Evolutionary conservation across 1,139 yeast genomes (phyloP).

Genomic region (Candida freyschussii): DNA sequence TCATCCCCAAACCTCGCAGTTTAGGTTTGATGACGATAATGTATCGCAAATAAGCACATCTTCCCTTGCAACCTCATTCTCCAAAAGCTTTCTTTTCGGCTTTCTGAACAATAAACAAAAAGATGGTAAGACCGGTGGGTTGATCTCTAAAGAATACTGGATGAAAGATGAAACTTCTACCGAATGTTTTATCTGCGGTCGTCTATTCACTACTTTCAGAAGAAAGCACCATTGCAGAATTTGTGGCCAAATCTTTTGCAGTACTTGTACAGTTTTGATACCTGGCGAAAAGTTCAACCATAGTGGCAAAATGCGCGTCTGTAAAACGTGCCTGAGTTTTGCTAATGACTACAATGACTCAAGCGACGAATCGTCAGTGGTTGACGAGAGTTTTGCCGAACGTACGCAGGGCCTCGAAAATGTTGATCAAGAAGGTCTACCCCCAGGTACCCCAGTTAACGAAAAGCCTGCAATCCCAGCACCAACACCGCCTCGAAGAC

Average conservation of each 20-base stretch:
- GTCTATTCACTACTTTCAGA: slow-evolving; percentile 70
- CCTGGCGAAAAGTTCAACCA: slow-evolving; percentile 70
- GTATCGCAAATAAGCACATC: slow-evolving; percentile 29
- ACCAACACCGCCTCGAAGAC: slow-evolving; percentile 66
- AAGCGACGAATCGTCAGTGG: slow-evolving; percentile 50
- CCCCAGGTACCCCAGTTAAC: slow-evolving; percentile 17
- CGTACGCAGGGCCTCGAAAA: slow-evolving; percentile 18
- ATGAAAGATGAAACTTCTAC: slow-evolving; percentile 86
- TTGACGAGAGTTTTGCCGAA: slow-evolving; percentile 32
- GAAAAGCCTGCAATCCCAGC: slow-evolving; percentile 26
- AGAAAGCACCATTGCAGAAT: slow-evolving; percentile 93
- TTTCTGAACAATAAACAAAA: slow-evolving; percentile 38
- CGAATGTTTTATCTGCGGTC: slow-evolving; percentile 75
- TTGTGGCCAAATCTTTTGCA: slow-evolving; percentile 94
- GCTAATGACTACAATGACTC: slow-evolving; percentile 60
- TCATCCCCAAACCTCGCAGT: slow-evolving; percentile 14
- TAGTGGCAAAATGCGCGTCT: slow-evolving; percentile 70
- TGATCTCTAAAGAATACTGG: slow-evolving; percentile 72
- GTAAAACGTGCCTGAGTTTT: slow-evolving; percentile 68
- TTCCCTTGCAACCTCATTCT: slow-evolving; percentile 35
- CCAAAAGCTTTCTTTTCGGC: slow-evolving; percentile 41
- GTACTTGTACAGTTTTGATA: slow-evolving; percentile 75
- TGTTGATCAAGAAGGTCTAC: slow-evolving; percentile 11
- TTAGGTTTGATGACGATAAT: slow-evolving; percentile 26
- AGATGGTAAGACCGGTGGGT: slow-evolving; percentile 29